These are phyloP conservation scores for Daldinia loculata DNA, from an alignment of 495 filamentous ascomycete genomes.

Conservation along the genomic window DNA sequence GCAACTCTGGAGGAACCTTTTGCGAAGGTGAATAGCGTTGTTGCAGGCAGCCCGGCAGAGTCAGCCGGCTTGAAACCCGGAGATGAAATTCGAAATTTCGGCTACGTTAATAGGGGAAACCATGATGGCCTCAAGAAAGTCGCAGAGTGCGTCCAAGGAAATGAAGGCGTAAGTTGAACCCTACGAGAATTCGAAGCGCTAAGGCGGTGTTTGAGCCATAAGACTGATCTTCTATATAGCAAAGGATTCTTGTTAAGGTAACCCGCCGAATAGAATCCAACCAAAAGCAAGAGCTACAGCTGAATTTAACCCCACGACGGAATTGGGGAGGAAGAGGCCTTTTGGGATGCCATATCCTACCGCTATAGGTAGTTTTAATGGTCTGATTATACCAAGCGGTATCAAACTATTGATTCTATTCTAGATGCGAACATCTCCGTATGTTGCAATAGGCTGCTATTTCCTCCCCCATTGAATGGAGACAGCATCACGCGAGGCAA, in stretches of 20 bases:
- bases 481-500: background rate
- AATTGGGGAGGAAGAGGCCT: conserved; percentile 90
- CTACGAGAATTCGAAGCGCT: background rate
- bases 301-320: conserved; percentile 75
- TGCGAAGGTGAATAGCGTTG: conserved; percentile 89
- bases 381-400: background rate
- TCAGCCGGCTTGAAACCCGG: conserved; percentile 82
- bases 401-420: background rate
- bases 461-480: background rate
- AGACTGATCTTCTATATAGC: conserved; percentile 53
- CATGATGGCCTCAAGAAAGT: conserved; percentile 87
- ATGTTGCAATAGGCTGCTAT: background rate
- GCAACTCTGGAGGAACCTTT: conserved; percentile 73
- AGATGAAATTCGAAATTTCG: conserved; percentile 87
- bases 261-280: conserved; percentile 58
- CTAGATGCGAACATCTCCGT: background rate
- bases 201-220: background rate
- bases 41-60: conserved; percentile 79
- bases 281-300: conserved; percentile 64
- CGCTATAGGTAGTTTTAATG: conserved; percentile 56
- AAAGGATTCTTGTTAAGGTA: conserved; percentile 75
- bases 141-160: conserved; percentile 82
- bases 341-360: conserved; percentile 87
- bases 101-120: conserved; percentile 79
- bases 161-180: conserved; percentile 79